Percentiles rank a stretch among this genome's conserved stretches.
phyloP scores from a whole-genome alignment of 257 asterid species.

The Plantago major region DNA sequence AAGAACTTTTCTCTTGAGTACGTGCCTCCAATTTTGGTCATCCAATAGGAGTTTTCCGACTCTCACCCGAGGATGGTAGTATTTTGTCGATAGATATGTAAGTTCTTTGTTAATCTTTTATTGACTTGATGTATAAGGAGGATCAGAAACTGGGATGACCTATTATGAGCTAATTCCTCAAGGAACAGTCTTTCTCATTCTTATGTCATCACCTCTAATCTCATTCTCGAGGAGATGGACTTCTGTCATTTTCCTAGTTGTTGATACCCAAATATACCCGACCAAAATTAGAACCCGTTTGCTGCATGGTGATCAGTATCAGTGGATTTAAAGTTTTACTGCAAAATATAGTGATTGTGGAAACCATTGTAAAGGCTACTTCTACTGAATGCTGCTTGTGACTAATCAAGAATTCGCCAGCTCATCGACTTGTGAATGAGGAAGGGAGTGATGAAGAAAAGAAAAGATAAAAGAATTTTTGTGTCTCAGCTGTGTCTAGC shows the following conservation, averaged over 20 bases:
- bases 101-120: constrained; percentile 56
- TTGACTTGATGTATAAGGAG: constrained; percentile 77
- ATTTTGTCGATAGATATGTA: constrained; percentile 59
- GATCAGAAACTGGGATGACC: constrained; percentile 71
- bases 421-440: constrained; percentile 74
- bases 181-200: constrained; percentile 74
- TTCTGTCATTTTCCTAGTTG: constrained; percentile 51
- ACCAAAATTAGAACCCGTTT: constrained; percentile 35
- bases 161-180: constrained; percentile 63
- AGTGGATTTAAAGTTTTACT: constrained; percentile 64
- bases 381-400: constrained; percentile 70
- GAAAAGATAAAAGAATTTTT: constrained; percentile 45
- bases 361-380: constrained; percentile 58
- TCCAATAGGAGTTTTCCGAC: constrained; percentile 80
- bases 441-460: constrained; percentile 62
- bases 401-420: constrained; percentile 70
- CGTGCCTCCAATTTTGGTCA: constrained; percentile 94
- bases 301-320: constrained; percentile 34
- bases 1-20: constrained; percentile 90
- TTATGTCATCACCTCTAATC: constrained; percentile 82
- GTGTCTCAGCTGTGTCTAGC: constrained; percentile 51
- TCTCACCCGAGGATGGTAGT: constrained; percentile 76
- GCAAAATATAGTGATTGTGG: constrained; percentile 41
- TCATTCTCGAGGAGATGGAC: constrained; percentile 73
- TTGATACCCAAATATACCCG: constrained; percentile 54